Conservation (phyloP, 176 grass and related monocot genomes). For the Ensete glaucum region DNA sequence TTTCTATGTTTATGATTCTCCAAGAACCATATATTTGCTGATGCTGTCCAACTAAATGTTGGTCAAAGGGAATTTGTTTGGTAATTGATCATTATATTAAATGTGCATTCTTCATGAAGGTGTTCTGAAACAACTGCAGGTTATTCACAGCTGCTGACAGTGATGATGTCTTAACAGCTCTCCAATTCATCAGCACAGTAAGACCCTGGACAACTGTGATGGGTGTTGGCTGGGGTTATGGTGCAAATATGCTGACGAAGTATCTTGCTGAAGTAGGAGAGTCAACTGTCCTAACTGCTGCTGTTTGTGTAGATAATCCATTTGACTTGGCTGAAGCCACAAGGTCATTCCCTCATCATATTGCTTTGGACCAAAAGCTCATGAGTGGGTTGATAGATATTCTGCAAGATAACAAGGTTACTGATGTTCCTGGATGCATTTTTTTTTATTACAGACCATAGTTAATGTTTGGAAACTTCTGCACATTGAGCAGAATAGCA, state of each 20-base stretch:
- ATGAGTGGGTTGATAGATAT: constrained; percentile 75
- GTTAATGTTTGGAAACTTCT: background rate
- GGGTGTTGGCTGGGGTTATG: constrained; percentile 74
- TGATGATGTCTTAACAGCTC: constrained; percentile 63
- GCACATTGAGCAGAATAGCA: background rate
- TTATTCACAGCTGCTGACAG: constrained; percentile 99
- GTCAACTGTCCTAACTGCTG: constrained; percentile 77
- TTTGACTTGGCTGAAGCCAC: constrained; percentile 92
- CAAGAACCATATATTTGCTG: background rate
- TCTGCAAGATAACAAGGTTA: constrained; percentile 77
- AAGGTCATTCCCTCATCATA: constrained; percentile 51
- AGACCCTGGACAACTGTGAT: constrained; percentile 85
- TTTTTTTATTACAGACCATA: background rate
- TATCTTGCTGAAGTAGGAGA: constrained; percentile 91
- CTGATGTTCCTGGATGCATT: background rate
- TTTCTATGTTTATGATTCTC: background rate
- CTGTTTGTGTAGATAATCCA: constrained; percentile 77
- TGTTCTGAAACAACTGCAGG: constrained; percentile 55
- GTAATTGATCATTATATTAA: constrained; percentile 2
- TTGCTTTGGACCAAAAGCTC: constrained; percentile 62
- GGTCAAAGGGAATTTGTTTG: constrained; percentile 12
- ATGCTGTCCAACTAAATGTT: background rate
- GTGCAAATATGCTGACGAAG: constrained; percentile 93
- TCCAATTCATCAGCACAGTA: constrained; percentile 53
- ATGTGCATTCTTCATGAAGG: constrained; percentile 10